Percentiles rank a stretch among this genome's conserved stretches.
These are phyloP conservation scores for Fomitopsis serialis DNA, from an alignment of 768 basidiomycete genomes.

Conservation along the genomic window DNA sequence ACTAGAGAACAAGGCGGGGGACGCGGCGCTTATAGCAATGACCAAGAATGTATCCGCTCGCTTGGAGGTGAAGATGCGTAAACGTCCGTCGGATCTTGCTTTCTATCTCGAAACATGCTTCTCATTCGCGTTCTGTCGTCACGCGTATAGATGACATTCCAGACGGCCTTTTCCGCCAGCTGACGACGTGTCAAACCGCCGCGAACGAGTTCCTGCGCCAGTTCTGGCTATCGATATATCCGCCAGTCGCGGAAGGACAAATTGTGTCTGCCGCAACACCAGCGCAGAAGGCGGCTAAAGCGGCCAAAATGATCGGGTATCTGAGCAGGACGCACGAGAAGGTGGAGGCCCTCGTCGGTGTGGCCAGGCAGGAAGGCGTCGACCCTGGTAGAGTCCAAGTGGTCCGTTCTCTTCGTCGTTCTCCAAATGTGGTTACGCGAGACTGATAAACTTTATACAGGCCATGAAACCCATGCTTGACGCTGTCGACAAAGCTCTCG, in stretches of 20 bases:
- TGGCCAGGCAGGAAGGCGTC: slow-evolving; percentile 55
- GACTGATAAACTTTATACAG: slow-evolving; percentile 28
- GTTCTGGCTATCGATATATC: slow-evolving; percentile 88
- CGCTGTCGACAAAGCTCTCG: slow-evolving; percentile 69
- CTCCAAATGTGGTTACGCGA: background rate
- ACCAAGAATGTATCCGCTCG: slow-evolving; percentile 75
- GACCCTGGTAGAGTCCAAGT: slow-evolving; percentile 57
- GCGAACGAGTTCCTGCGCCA: slow-evolving; percentile 96
- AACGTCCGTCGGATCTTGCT: slow-evolving; percentile 42
- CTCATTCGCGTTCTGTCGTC: background rate
- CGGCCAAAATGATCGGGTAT: slow-evolving; percentile 84
- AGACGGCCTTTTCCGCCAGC: slow-evolving; percentile 69
- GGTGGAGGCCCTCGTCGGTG: slow-evolving; percentile 67
- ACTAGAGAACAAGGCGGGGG: slow-evolving; percentile 62
- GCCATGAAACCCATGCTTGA: slow-evolving; percentile 72
- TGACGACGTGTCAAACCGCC: slow-evolving; percentile 87
- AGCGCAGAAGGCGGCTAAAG: slow-evolving; percentile 70
- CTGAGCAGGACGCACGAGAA: slow-evolving; percentile 78
- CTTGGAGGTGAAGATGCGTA: slow-evolving; percentile 58
- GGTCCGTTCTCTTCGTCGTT: slow-evolving; percentile 35
- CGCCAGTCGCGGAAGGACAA: slow-evolving; percentile 55
- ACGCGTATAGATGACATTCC: slow-evolving; percentile 66
- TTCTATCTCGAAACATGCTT: background rate
- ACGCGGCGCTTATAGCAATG: slow-evolving; percentile 67
- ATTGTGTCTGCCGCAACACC: slow-evolving; percentile 47